These are phyloP conservation scores for Euphorbia celastroides DNA, from an alignment of 441 rosid species.

Conservation along the genomic window DNA sequence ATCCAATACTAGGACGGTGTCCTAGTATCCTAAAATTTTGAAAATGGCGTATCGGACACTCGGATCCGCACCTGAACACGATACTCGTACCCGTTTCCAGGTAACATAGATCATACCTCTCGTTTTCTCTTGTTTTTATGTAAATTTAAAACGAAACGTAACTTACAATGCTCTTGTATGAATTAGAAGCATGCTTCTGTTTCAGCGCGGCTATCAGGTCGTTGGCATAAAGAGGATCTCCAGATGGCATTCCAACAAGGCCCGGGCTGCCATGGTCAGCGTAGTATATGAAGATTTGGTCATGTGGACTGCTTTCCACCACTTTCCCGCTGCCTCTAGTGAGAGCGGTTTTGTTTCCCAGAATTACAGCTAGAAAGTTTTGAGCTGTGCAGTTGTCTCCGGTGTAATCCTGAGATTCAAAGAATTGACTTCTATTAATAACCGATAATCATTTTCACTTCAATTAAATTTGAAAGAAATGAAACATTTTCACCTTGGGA, in stretches of 20 bases:
- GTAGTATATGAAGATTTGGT: constrained; percentile 80
- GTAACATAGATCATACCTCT: no score
- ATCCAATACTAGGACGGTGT: no score
- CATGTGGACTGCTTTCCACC: constrained; percentile 80
- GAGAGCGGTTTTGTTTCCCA: constrained; percentile 67
- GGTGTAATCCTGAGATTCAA: constrained; percentile 61
- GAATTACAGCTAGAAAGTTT: constrained; percentile 72
- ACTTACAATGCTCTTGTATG: constrained; percentile 74
- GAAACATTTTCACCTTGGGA: constrained; percentile 53
- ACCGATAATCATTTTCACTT: background rate
- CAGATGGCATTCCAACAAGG: constrained; percentile 93
- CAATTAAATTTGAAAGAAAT: no score
- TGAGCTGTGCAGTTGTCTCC: constrained; percentile 62
- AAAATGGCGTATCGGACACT: no score
- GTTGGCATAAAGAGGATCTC: constrained; percentile 65
- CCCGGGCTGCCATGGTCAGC: constrained; percentile 97
- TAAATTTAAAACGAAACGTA: no score
- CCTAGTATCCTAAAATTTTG: no score
- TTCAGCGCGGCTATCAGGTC: constrained; percentile 64
- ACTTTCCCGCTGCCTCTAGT: constrained; percentile 92
- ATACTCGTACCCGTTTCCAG: no score
- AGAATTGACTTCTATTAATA: background rate
- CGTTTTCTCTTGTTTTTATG: no score
- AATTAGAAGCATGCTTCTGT: constrained; percentile 73
- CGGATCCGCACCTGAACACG: no score